phyloP scores from a whole-genome alignment of 495 filamentous ascomycete species.

The Ramalina intermedia region DNA sequence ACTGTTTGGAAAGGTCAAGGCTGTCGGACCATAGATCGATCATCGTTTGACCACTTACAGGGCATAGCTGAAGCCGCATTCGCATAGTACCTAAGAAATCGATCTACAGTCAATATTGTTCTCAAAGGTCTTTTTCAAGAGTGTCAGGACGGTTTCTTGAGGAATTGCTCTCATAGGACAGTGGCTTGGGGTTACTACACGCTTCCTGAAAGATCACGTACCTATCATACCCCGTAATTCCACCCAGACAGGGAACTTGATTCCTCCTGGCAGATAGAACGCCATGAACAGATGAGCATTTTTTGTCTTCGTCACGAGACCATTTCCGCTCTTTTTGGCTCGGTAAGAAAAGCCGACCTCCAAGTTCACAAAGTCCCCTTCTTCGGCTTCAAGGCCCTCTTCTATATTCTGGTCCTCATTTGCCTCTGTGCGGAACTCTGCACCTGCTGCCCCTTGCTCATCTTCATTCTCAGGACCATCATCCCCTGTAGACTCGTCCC shows the following conservation, averaged over 20 bases:
- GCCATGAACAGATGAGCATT: conserved; percentile 55
- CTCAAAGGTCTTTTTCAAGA: no score
- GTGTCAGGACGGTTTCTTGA: no score
- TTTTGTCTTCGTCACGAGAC: conserved; percentile 43
- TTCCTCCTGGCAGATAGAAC: conserved; percentile 47
- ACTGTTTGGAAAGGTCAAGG: no score
- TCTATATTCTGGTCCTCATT: conserved; percentile 33
- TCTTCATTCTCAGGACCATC: conserved; percentile 9
- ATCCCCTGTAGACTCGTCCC: background rate
- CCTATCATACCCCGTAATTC: conserved; percentile 53
- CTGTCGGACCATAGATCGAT: no score
- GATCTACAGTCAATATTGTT: no score
- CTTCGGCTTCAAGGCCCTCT: conserved; percentile 58
- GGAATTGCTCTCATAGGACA: no score
- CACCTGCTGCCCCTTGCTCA: conserved; percentile 13
- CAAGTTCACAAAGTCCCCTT: conserved; percentile 58
- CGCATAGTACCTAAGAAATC: conserved; percentile 44
- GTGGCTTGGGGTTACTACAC: no score
- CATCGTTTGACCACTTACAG: no score
- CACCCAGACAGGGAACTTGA: conserved; percentile 55
- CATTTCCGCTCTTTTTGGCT: conserved; percentile 38
- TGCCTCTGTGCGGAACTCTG: conserved; percentile 11
- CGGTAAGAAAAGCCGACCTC: conserved; percentile 59
- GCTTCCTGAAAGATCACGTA: conserved; percentile 8
- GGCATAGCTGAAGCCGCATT: conserved; percentile 43